Evolutionary conservation across 139 green algal species (phyloP).

Genomic region (Nannochloris sp.): DNA sequence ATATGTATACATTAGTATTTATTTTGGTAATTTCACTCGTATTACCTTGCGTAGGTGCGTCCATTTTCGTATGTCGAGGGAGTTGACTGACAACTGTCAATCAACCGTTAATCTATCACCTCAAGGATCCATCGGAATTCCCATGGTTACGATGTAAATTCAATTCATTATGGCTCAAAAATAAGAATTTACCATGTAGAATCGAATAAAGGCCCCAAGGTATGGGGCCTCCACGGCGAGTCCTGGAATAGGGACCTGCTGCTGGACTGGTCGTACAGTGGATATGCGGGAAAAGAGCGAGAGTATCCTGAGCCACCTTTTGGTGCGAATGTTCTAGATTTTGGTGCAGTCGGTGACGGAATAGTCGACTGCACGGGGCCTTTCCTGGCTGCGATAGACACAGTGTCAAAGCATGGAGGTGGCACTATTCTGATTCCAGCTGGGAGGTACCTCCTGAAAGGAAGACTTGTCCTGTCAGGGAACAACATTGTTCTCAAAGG

Average conservation of each 20-base stretch:
- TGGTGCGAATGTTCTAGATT: slow-evolving; percentile 1
- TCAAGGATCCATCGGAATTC: too few species aligned
- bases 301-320: not conserved
- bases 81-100: too few species aligned
- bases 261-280: not conserved
- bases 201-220: not conserved
- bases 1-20: too few species aligned
- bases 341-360: slow-evolving; percentile 1
- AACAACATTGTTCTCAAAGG: slow-evolving; percentile 9
- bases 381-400: not conserved
- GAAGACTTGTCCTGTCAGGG: slow-evolving; percentile 1
- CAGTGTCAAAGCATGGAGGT: not conserved
- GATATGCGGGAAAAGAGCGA: not conserved
- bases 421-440: slow-evolving; percentile 5
- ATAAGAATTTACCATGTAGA: not conserved
- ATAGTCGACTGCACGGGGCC: not conserved
- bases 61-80: too few species aligned
- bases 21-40: too few species aligned
- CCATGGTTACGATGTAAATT: too few species aligned
- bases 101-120: too few species aligned
- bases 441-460: not conserved
- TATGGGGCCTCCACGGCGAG: not conserved
- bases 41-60: too few species aligned
- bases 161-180: not conserved
- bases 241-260: not conserved